Evolutionary conservation across 2,329 filamentous ascomycete species (phyloP), one percentile per base, ranked within the genome.

Genomic region (Pleomassaria siparia): DNA sequence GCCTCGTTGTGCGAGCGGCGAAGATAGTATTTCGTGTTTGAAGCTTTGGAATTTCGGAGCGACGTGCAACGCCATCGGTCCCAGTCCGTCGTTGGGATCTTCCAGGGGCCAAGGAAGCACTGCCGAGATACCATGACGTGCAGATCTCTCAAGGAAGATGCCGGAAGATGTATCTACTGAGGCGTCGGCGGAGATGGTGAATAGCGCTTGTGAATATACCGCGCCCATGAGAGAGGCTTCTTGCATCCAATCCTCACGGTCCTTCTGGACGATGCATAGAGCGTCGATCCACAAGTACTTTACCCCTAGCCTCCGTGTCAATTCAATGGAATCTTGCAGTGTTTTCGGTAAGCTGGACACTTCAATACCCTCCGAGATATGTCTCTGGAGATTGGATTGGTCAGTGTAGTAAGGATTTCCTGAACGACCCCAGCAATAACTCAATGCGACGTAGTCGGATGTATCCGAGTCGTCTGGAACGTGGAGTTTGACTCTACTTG

Each of bases 231-330:
- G 22, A 15, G 44, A 21, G 11, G 47, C 43, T 33, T 50, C 43
- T 3, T 41, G 29, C 6, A 40, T 35, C 41, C 43, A 46, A 20
- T 56, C 48, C 12, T 41, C 44, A 5, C 39, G 25, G 20, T 54
- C 40, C 18, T 30, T 35, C 36, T 46, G 43, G 25, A 46, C 12
- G 15, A 46, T 40, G 40, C 55, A 58, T 10, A 58, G 46, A 4
- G 53, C 50, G 24, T 58, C 55, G n/a, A 55, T 47, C 55, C 55
- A 59, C 2, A 59, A 22, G 24, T 53, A 56, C 13, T 54, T 50
- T 9, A 48, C 21, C 4, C 51, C 54, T 7, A 56, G 44, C 24
- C 24, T 28, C 8, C 51, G 39, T 3, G 48, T 54, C 28, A 54
- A 13, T 32, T 42, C 36, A 11, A 54, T 40, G 22, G 37, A 18